A percentile compares a stretch with the other conserved stretches of the same genome.
These are phyloP conservation scores for Leccinum holopus DNA, from an alignment of 1,284 basidiomycete genomes.

Conservation along the genomic window DNA sequence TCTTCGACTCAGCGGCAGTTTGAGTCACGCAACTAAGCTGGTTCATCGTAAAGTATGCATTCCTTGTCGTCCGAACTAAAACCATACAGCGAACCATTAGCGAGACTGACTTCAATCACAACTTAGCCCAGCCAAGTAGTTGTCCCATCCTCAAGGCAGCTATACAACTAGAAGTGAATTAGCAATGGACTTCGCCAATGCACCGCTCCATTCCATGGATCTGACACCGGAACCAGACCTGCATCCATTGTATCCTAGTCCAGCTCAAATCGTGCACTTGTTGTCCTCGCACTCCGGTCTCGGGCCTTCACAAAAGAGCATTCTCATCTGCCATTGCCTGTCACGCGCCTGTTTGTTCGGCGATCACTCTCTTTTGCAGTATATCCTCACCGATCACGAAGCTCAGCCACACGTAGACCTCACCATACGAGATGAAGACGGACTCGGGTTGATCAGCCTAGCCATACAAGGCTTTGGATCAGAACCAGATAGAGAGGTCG, in stretches of 20 bases:
- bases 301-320: conserved; percentile 59
- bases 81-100: conserved; percentile 10
- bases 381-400: conserved; percentile 67
- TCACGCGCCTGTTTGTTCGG: conserved; percentile 73
- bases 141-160: conserved; percentile 11
- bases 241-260: conserved; percentile 71
- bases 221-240: conserved; percentile 72
- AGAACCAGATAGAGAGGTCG: conserved; percentile 77
- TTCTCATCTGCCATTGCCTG: conserved; percentile 70
- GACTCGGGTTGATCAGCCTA: conserved; percentile 73
- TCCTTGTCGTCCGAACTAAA: conserved; percentile 24
- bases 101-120: conserved; percentile 9
- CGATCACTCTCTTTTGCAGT: conserved; percentile 69
- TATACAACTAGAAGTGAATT: conserved; percentile 1
- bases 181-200: conserved; percentile 14
- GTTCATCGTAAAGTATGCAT: conserved; percentile 9
- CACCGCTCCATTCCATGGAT: conserved; percentile 38
- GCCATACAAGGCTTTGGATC: conserved; percentile 83
- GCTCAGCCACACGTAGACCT: conserved; percentile 71
- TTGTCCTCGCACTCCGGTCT: conserved; percentile 68
- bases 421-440: conserved; percentile 75
- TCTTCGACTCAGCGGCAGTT: not conserved
- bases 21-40: conserved; percentile 3
- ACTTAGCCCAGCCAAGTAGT: conserved; percentile 1
- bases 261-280: conserved; percentile 57